A percentile compares a stretch with the other conserved stretches of the same genome.
Conservation (phyloP, 441 rosid genomes). For the Populus hybrid region DNA sequence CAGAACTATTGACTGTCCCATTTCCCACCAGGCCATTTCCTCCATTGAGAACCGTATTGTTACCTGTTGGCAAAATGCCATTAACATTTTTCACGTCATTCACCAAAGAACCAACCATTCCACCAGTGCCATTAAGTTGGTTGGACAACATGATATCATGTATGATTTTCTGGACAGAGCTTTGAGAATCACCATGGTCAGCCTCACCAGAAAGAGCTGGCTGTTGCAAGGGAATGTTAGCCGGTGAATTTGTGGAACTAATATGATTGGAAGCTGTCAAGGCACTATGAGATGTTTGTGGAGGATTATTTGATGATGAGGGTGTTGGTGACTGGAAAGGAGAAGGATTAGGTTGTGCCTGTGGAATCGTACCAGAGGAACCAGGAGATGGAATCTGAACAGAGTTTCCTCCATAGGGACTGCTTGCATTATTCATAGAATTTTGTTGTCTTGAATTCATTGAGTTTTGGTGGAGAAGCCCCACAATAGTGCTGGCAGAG, state of each 20-base stretch:
- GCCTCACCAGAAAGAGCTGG: slow-evolving; percentile 57
- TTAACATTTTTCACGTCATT: slow-evolving; percentile 59
- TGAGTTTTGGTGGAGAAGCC: slow-evolving; percentile 85
- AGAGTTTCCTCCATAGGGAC: slow-evolving; percentile 79
- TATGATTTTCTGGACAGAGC: slow-evolving; percentile 81
- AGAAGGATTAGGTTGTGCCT: slow-evolving; percentile 56
- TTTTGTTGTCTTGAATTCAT: slow-evolving; percentile 83
- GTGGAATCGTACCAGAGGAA: slow-evolving; percentile 65
- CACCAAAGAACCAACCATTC: slow-evolving; percentile 57
- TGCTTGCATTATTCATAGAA: slow-evolving; percentile 61
- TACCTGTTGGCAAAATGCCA: slow-evolving; percentile 46
- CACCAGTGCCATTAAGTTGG: slow-evolving; percentile 59
- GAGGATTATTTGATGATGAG: slow-evolving; percentile 61
- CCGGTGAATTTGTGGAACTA: slow-evolving; percentile 58
- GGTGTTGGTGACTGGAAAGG: slow-evolving; percentile 85
- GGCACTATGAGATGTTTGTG: slow-evolving; percentile 52
- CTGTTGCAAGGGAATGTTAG: slow-evolving; percentile 54
- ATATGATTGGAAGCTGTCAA: slow-evolving; percentile 53
- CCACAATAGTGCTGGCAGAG: slow-evolving; percentile 69
- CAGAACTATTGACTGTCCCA: slow-evolving; percentile 46
- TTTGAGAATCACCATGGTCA: slow-evolving; percentile 63
- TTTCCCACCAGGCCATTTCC: slow-evolving; percentile 54
- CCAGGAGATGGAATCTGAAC: slow-evolving; percentile 81
- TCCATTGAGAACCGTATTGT: slow-evolving; percentile 40
- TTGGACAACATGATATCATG: slow-evolving; percentile 72